These are phyloP conservation scores for Paratrypanosoma confusum DNA, from an alignment of 208 protist genomes.

Conservation along the genomic window DNA sequence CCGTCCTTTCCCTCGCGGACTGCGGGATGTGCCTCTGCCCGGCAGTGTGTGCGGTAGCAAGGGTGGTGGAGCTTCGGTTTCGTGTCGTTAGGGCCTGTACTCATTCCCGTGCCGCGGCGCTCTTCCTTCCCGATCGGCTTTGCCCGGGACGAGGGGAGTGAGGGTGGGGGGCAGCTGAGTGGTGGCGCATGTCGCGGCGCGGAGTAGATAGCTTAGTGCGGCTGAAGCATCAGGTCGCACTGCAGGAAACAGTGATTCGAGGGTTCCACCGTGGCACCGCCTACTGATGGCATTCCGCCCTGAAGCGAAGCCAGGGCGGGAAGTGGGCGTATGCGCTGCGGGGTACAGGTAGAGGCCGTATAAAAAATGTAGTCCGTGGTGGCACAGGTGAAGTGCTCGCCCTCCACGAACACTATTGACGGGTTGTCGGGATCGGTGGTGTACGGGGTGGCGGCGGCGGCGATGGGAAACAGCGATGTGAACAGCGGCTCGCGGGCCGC, in stretches of 20 bases:
- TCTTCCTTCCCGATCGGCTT: too few relatives aligned
- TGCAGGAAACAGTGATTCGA: conserved; percentile 2
- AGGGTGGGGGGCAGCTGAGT: too few relatives aligned
- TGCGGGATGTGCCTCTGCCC: too few relatives aligned
- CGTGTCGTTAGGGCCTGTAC: too few relatives aligned
- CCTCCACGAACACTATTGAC: background rate
- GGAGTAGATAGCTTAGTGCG: background rate
- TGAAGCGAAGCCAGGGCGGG: background rate
- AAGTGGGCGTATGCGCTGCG: background rate
- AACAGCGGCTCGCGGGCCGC: conserved; percentile 16
- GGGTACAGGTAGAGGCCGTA: background rate
- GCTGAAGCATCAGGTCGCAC: conserved; percentile 2
- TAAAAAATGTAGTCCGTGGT: conserved; percentile 13
- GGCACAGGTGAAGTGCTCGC: conserved; percentile 1
- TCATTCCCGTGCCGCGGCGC: too few relatives aligned
- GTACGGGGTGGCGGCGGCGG: background rate
- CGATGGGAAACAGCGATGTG: conserved; percentile 5
- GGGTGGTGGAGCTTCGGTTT: too few relatives aligned
- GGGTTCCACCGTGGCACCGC: too few relatives aligned
- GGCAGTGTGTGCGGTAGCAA: too few relatives aligned
- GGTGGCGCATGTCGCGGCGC: background rate
- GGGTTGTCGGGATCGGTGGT: too few relatives aligned
- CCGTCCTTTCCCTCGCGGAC: too few relatives aligned
- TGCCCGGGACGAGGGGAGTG: too few relatives aligned
- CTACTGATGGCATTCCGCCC: background rate